Evolutionary conservation across 1,284 basidiomycete genomes (phyloP).

Genomic region (Porodaedalea pini): DNA sequence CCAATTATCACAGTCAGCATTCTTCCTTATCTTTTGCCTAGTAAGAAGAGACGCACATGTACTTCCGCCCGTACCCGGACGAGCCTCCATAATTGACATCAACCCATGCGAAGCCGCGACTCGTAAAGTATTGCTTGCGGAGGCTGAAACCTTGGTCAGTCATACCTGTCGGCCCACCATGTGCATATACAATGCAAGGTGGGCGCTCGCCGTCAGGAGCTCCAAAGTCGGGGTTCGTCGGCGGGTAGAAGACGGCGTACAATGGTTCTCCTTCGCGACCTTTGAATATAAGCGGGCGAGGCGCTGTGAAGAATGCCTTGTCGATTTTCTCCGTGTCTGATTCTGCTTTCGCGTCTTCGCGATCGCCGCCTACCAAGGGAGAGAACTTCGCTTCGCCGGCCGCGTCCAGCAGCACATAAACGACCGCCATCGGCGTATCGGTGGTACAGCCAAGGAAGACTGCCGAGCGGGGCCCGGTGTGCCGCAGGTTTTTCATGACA

Average conservation of each 20-base stretch:
- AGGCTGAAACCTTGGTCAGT: constrained; percentile 46
- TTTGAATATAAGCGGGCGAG: constrained; percentile 43
- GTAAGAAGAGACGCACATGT: constrained; percentile 35
- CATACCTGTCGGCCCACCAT: constrained; percentile 63
- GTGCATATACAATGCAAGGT: constrained; percentile 58
- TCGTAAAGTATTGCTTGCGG: constrained; percentile 59
- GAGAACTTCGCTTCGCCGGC: constrained; percentile 29
- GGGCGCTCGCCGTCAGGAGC: constrained; percentile 52
- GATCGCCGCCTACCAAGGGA: constrained; percentile 22
- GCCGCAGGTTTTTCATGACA: constrained; percentile 38
- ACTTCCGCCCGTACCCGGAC: constrained; percentile 60
- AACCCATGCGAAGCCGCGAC: constrained; percentile 54
- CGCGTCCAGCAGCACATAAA: constrained; percentile 35
- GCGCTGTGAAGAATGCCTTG: constrained; percentile 38
- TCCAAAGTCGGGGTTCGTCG: constrained; percentile 54
- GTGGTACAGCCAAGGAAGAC: constrained; percentile 46
- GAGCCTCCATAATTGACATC: constrained; percentile 72
- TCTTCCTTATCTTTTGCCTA: background rate
- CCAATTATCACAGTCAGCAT: background rate
- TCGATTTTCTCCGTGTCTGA: background rate
- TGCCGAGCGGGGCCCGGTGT: constrained; percentile 29
- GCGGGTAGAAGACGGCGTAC: constrained; percentile 59
- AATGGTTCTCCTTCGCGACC: constrained; percentile 40
- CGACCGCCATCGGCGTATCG: constrained; percentile 38
- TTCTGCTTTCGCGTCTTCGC: background rate